Evolutionary conservation across 2,329 filamentous ascomycete species (phyloP).

Genomic region (Bipolaris zeicola): DNA sequence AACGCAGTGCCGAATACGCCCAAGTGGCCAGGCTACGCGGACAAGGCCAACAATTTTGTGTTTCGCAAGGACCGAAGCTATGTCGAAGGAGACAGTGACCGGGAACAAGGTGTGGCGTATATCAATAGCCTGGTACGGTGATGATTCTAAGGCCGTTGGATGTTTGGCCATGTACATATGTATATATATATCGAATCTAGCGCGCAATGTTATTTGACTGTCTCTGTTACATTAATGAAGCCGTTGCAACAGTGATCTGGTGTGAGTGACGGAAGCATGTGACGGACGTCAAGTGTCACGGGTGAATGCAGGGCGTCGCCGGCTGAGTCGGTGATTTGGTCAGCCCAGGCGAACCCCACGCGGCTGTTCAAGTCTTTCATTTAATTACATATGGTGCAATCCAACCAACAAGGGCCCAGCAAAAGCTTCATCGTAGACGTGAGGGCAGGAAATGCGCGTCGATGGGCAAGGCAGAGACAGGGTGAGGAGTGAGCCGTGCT

Average conservation of each 20-base stretch:
- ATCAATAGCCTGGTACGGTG: constrained; percentile 34
- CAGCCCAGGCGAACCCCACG: neutral
- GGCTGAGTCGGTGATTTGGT: neutral
- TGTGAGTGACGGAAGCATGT: neutral
- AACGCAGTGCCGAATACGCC: constrained; percentile 18
- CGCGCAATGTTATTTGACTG: too few relatives aligned
- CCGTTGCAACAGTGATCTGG: neutral
- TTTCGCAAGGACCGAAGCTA: constrained; percentile 37
- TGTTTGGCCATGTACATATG: neutral
- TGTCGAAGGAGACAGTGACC: constrained; percentile 30
- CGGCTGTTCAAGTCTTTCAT: neutral
- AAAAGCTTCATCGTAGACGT: neutral
- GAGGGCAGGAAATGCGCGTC: neutral
- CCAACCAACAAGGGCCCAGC: too few relatives aligned
- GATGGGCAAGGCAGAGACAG: neutral
- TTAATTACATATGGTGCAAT: too few relatives aligned
- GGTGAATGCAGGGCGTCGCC: too few relatives aligned
- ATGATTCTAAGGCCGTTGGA: neutral
- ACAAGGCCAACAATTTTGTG: constrained; percentile 32
- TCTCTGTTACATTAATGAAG: too few relatives aligned
- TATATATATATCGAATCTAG: too few relatives aligned
- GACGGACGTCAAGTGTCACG: neutral
- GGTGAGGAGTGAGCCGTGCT: neutral
- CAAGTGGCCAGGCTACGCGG: constrained; percentile 29
- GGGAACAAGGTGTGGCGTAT: constrained; percentile 28